These are phyloP conservation scores for Monosporascus sp. DNA, from an alignment of 2,329 filamentous ascomycete genomes.

Conservation along the genomic window DNA sequence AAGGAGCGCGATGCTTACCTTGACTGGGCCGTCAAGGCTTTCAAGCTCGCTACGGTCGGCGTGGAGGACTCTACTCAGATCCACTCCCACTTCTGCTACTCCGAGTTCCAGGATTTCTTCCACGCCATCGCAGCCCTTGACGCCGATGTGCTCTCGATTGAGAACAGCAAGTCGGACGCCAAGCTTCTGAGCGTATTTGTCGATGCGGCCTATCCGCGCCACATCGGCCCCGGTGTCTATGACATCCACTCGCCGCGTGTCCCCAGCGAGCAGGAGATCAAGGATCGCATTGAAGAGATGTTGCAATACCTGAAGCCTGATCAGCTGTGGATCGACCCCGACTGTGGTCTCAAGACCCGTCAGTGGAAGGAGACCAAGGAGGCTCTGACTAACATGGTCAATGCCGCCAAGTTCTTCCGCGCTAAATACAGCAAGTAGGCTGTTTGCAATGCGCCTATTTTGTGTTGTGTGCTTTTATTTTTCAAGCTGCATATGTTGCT, in stretches of 20 bases:
- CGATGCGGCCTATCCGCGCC: conserved; percentile 92
- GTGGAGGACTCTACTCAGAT: conserved; percentile 97
- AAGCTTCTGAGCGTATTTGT: conserved; percentile 99
- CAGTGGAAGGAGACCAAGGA: conserved; percentile 99
- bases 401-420: conserved; percentile 95
- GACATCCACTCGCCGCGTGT: conserved; percentile 99
- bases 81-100: conserved; percentile 99
- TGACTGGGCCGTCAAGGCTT: conserved; percentile 94
- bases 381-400: conserved; percentile 93
- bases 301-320: conserved; percentile 93
- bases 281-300: conserved; percentile 97
- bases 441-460: conserved; percentile 3
- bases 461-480: conserved; percentile 21
- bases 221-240: conserved; percentile 99
- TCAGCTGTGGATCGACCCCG: conserved; percentile 99
- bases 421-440: conserved; percentile 71
- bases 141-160: conserved; percentile 96
- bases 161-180: conserved; percentile 99
- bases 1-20: conserved; percentile 97
- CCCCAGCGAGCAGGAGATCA: conserved; percentile 96
- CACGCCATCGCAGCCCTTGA: conserved; percentile 97
- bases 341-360: conserved; percentile 98
- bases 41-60: conserved; percentile 91
- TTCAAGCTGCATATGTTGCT: conserved; percentile 15
- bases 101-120: conserved; percentile 99